Evolutionary conservation across 345 rosid genomes (phyloP).

Genomic region (Acer yangbiense): DNA sequence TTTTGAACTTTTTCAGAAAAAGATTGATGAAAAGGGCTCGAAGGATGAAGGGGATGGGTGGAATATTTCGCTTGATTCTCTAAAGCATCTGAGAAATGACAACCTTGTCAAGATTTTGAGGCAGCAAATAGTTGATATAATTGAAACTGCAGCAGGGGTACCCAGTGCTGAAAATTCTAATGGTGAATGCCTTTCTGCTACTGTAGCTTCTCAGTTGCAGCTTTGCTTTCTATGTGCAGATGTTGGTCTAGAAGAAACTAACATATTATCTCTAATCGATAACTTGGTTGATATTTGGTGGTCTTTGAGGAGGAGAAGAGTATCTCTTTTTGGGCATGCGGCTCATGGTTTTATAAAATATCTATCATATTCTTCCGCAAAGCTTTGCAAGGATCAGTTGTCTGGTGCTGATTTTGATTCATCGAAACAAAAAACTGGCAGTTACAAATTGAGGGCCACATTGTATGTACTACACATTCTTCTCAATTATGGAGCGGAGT

Average conservation of each 20-base stretch:
- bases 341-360: constrained; percentile 78
- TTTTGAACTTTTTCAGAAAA: constrained; percentile 42
- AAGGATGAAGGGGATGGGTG: constrained; percentile 35
- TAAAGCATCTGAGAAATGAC: constrained; percentile 38
- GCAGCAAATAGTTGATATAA: constrained; percentile 57
- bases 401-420: constrained; percentile 56
- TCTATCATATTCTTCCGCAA: constrained; percentile 66
- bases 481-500: constrained; percentile 83
- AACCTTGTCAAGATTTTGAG: constrained; percentile 37
- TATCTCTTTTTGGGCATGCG: constrained; percentile 82
- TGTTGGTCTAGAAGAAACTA: constrained; percentile 46
- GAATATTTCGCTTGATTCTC: constrained; percentile 29
- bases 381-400: constrained; percentile 43
- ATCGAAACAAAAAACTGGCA: constrained; percentile 55
- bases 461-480: constrained; percentile 76
- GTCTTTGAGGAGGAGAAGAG: constrained; percentile 82
- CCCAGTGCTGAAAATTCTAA: constrained; percentile 62
- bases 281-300: constrained; percentile 71
- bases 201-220: constrained; percentile 64
- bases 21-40: constrained; percentile 26
- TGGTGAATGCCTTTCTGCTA: constrained; percentile 58
- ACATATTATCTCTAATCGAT: constrained; percentile 47
- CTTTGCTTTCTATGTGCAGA: constrained; percentile 39
- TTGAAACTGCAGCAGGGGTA: constrained; percentile 73
- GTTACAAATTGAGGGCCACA: constrained; percentile 74